These are phyloP conservation scores for Hirschioporus abietinus DNA, from an alignment of 768 basidiomycete genomes.

Conservation along the genomic window DNA sequence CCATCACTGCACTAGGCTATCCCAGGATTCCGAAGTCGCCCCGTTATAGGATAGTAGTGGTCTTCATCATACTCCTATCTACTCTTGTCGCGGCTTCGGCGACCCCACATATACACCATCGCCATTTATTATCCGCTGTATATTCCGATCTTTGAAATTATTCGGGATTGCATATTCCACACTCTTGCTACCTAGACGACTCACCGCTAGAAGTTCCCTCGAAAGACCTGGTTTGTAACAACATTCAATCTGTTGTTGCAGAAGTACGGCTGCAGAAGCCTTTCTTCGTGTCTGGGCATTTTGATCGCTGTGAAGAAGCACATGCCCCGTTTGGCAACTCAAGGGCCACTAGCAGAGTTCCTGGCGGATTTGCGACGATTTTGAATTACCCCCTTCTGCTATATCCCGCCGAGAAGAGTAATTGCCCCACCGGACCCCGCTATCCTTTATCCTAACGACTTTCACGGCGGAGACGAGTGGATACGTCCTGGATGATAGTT, in stretches of 20 bases:
- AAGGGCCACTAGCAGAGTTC: not conserved
- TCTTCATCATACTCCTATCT: not conserved
- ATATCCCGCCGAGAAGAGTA: not conserved
- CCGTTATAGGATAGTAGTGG: not conserved
- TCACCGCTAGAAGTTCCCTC: not conserved
- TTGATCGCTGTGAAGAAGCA: not conserved
- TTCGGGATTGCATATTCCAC: not conserved
- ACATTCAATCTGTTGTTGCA: not conserved
- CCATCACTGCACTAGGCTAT: not conserved
- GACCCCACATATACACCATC: not conserved
- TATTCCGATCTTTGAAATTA: not conserved
- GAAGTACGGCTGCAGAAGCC: not conserved
- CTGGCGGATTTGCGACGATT: not conserved
- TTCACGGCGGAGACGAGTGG: not conserved
- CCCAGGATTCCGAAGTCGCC: not conserved
- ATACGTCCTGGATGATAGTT: not conserved
- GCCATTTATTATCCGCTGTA: not conserved
- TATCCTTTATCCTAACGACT: not conserved
- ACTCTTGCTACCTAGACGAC: not conserved
- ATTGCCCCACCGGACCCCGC: not conserved
- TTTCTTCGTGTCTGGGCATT: not conserved
- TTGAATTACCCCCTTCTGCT: not conserved
- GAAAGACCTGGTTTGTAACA: not conserved
- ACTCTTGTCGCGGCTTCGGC: not conserved
- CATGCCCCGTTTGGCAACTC: not conserved